These are phyloP conservation scores for Ceratocystis diversiconidia DNA, from an alignment of 2,329 filamentous ascomycete species.

Conservation along the genomic window DNA sequence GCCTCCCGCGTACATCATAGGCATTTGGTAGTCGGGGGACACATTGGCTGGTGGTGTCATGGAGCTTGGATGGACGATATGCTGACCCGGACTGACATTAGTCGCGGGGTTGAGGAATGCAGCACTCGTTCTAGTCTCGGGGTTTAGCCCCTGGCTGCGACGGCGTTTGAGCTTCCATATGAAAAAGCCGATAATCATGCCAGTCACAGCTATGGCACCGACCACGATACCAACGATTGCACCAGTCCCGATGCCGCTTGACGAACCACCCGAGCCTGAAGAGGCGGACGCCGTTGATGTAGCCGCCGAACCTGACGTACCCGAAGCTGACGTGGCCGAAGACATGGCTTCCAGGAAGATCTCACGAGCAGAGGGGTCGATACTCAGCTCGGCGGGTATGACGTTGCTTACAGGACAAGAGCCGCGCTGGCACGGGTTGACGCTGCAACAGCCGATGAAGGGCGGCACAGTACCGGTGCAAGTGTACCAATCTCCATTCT, in stretches of 20 bases:
- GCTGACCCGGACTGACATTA: neutral
- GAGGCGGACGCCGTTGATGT: neutral
- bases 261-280: neutral
- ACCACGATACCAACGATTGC: conserved; percentile 21
- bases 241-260: conserved; percentile 14
- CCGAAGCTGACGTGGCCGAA: neutral
- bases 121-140: neutral
- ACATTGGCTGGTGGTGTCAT: neutral
- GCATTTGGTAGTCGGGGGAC: neutral
- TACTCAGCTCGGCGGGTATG: conserved; percentile 22
- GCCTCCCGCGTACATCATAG: neutral
- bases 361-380: conserved; percentile 16
- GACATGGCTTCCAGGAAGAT: conserved; percentile 17
- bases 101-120: neutral
- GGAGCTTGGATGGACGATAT: neutral
- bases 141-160: neutral
- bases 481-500: conserved; percentile 24
- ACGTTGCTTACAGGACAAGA: conserved; percentile 22
- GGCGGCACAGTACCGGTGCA: conserved; percentile 24
- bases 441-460: conserved; percentile 29
- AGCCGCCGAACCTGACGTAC: neutral
- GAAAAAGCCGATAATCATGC: conserved; percentile 9
- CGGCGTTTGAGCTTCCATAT: neutral
- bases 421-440: conserved; percentile 24
- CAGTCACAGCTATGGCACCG: conserved; percentile 15